Base-by-base conservation (phyloP, 1,284 basidiomycete species). In the Ceratobasidium sp. region DNA sequence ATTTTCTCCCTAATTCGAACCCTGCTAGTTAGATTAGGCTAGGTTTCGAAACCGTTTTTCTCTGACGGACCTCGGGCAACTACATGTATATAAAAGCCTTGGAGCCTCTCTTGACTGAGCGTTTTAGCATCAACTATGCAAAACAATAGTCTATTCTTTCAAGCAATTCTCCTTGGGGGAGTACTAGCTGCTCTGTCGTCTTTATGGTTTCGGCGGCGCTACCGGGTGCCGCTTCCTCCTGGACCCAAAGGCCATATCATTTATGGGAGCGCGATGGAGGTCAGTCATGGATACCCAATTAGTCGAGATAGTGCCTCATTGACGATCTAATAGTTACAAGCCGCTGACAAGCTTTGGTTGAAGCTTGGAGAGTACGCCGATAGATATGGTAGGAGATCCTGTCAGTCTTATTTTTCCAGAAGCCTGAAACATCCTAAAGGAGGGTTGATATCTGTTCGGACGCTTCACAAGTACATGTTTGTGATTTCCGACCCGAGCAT, bases 181-280 rank as follows among this genome's bases (percentile, higher is more conserved):
- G n/a, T n/a, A n/a, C n/a, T n/a, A n/a, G n/a, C n/a, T n/a, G n/a
- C n/a, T n/a, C n/a, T n/a, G n/a, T n/a, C n/a, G n/a, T n/a, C n/a
- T n/a, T n/a, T n/a, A n/a, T n/a, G n/a, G n/a, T n/a, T n/a, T n/a
- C n/a, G n/a, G n/a, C n/a, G n/a, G n/a, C n/a, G n/a, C n/a, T n/a
- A n/a, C n/a, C n/a, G n/a, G n/a, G 56, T 73, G 23, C 70, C 70
- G 6, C 70, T 73, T n/a, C 70, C 70, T 38, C 70, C 70, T 23
- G 70, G 70, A n/a, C 70, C 70, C 3, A 61, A 46, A 38, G 70
- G 70, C 42, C 56, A 73, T 50, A n/a, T 44, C 13, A 48, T 73
- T 50, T 73, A 62, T 62, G 70, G 70, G 10, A 46, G n/a, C 17
- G 70, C 70, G 1, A 26, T 73, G 20, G 70, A 73, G 57, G 70